Base-by-base conservation (phyloP, 1,139 yeast species). In the Nakaseomyces kungkrabaensis region DNA sequence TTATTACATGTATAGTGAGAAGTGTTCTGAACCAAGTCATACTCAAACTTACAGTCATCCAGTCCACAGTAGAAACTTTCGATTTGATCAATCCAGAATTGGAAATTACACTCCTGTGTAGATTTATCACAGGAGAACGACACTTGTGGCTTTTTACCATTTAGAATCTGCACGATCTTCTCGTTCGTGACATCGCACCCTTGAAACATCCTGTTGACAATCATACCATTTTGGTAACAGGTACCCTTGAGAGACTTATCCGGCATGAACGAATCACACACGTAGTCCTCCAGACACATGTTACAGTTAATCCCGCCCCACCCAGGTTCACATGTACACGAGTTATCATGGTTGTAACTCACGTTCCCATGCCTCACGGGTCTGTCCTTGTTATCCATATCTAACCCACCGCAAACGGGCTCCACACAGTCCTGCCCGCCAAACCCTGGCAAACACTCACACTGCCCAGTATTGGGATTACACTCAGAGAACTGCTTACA, bases 241-340 rank as follows among this genome's bases (percentile, higher is more conserved):
- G 95, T 87, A 8, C 97, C 98, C 54, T 77, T 72, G 51, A 89
- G 69, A 1, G 87, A 95, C 4, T 52, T 48, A 50, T 82, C 90
- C 1, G 97, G 97, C 82, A 92, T 80, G 58, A 92, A 85, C 0
- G 85, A 71, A 63, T 87, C 87, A 70, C 98, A 92, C 2, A 84
- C 85, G 4, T 72, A 67, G 64, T 92, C 95, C 3, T 66, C 63
- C 25, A 76, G 72, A 68, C 98, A 92, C 56, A 85, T 60, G 63
- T 92, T 92, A 73, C 98, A 92, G 64, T 92, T 92, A 62, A 92
- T 85, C 45, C 98, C 97, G 5, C 73, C 71, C 98, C 98, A 92
- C 3, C 98, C 98, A 1, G 75, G 74, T 46, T 77, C 76, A 69
- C 98, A 92, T 0, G 72, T 71, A 67, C 98, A 92, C 1, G 67